These are phyloP conservation scores for Phialophora chinensis DNA, from an alignment of 2,329 filamentous ascomycete genomes.

Conservation along the genomic window DNA sequence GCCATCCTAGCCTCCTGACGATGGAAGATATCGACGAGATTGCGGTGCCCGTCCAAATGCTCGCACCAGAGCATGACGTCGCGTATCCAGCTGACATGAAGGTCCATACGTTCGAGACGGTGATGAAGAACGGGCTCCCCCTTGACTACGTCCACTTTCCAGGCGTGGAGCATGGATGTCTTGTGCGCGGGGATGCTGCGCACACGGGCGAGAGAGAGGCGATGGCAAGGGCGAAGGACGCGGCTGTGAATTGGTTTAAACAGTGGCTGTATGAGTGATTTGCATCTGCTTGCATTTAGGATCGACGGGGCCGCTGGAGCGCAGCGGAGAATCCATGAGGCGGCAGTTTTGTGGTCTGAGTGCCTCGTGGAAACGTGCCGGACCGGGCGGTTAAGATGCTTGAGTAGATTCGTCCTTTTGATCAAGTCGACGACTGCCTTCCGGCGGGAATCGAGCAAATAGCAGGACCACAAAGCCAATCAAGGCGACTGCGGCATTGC, in stretches of 20 bases:
- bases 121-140: slow-evolving; percentile 49
- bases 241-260: slow-evolving; percentile 55
- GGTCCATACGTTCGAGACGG: slow-evolving; percentile 47
- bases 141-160: slow-evolving; percentile 62
- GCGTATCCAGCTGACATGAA: slow-evolving; percentile 56
- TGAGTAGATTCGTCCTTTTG: slow-evolving; percentile 1
- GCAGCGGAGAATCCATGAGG: neutral
- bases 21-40: slow-evolving; percentile 55
- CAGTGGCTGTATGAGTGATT: slow-evolving; percentile 15
- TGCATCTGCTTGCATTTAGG: neutral
- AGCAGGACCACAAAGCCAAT: slow-evolving; percentile 37
- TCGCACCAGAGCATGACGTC: slow-evolving; percentile 58
- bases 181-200: slow-evolving; percentile 50
- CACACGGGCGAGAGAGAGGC: slow-evolving; percentile 50
- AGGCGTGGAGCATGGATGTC: slow-evolving; percentile 56
- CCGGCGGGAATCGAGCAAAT: slow-evolving; percentile 37
- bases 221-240: slow-evolving; percentile 57
- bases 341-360: neutral
- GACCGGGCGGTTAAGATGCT: neutral
- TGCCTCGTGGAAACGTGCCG: neutral
- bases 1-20: slow-evolving; percentile 52
- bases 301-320: neutral
- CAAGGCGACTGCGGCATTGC: slow-evolving; percentile 58
- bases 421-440: slow-evolving; percentile 31
- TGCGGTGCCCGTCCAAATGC: slow-evolving; percentile 57